Evolutionary conservation across 352 stramenopile species (phyloP).

Genomic region (Globisporangium spiculum): DNA sequence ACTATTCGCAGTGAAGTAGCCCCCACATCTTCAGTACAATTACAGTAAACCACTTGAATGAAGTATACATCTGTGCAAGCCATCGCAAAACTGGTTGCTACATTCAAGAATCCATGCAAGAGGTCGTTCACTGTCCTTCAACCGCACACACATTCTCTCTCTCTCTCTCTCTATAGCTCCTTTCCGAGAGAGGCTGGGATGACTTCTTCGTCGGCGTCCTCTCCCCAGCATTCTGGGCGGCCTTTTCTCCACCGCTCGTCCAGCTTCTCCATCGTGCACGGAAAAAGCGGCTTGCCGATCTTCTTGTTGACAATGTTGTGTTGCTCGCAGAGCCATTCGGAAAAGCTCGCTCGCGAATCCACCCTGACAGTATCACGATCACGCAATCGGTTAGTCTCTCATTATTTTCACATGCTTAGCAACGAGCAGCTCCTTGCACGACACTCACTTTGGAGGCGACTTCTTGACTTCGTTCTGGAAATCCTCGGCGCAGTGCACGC

Average conservation of each 20-base stretch:
- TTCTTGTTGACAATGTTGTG: constrained; percentile 98
- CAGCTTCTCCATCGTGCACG: constrained; percentile 91
- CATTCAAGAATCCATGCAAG: background rate
- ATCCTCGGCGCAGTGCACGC: constrained; percentile 93
- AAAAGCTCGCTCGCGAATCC: constrained; percentile 91
- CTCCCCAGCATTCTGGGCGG: constrained; percentile 77
- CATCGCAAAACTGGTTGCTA: background rate
- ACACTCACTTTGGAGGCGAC: constrained; percentile 83
- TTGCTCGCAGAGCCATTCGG: constrained; percentile 96
- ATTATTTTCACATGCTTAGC: background rate
- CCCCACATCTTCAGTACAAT: background rate
- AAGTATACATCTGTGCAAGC: background rate
- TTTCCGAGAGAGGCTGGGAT: constrained; percentile 28
- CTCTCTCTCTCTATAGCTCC: constrained; percentile 8
- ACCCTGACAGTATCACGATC: constrained; percentile 39
- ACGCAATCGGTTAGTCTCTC: background rate
- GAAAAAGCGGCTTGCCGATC: constrained; percentile 93
- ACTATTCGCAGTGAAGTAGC: background rate
- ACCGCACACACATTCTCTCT: background rate
- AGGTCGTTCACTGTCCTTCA: background rate
- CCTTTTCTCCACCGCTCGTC: constrained; percentile 95
- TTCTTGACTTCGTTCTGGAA: constrained; percentile 94
- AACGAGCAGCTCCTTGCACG: background rate
- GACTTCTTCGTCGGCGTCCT: constrained; percentile 37
- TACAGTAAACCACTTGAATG: background rate